Evolutionary conservation across 2,329 filamentous ascomycete genomes (phyloP).

Genomic region (Lachnellula suecica): DNA sequence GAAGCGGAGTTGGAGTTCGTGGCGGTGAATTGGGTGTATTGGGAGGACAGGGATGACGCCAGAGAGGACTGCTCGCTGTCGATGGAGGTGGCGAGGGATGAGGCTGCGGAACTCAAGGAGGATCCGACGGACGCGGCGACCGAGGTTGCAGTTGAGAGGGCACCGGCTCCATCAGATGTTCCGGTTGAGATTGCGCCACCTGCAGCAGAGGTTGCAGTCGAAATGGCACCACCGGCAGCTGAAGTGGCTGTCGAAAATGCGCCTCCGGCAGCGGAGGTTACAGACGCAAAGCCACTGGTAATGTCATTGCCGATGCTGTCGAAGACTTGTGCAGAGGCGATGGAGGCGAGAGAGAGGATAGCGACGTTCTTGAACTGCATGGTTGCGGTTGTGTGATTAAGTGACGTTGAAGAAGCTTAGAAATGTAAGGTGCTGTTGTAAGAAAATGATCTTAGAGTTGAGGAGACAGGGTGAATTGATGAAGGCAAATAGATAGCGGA

Average conservation of each 20-base stretch:
- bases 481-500: too few relatives aligned
- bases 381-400: conserved; percentile 14
- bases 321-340: conserved; percentile 9
- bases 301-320: background rate
- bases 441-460: background rate
- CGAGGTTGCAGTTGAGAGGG: too few relatives aligned
- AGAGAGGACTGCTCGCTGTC: background rate
- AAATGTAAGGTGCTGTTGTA: background rate
- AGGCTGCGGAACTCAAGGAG: conserved; percentile 4
- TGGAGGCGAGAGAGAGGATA: conserved; percentile 26
- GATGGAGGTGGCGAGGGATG: conserved; percentile 1
- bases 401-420: too few relatives aligned
- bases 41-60: background rate
- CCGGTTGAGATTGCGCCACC: too few relatives aligned
- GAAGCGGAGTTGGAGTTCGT: background rate
- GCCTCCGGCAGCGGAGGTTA: background rate
- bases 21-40: background rate
- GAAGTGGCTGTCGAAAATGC: conserved; percentile 11
- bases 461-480: too few relatives aligned
- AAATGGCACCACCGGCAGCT: background rate
- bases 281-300: background rate
- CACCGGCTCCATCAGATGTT: too few relatives aligned
- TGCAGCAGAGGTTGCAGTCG: too few relatives aligned
- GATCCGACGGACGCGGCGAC: conserved; percentile 3
- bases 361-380: conserved; percentile 31